A percentile compares a stretch with the other conserved stretches of the same genome.
phyloP scores from a whole-genome alignment of 495 filamentous ascomycete genomes.

The Hypoxylon cercidicola region DNA sequence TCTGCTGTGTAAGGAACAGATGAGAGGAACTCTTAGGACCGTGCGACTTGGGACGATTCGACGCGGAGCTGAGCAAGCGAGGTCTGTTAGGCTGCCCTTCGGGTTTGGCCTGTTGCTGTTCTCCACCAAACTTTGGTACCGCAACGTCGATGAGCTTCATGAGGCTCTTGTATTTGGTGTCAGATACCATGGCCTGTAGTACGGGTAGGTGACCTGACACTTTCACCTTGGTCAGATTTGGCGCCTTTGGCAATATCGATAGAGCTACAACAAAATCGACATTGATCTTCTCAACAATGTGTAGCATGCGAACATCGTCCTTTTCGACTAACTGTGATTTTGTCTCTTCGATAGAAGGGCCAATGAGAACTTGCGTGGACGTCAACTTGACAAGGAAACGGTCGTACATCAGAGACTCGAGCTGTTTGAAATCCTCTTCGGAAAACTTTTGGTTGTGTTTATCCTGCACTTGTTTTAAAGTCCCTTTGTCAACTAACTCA shows the following conservation, averaged over 20 bases:
- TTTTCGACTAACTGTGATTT: constrained; percentile 80
- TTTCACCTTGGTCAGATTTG: constrained; percentile 90
- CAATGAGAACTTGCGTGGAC: constrained; percentile 93
- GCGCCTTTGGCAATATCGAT: constrained; percentile 92
- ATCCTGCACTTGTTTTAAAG: constrained; percentile 85
- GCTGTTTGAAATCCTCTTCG: constrained; percentile 84
- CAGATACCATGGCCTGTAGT: constrained; percentile 88
- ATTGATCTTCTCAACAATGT: constrained; percentile 96
- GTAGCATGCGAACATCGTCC: constrained; percentile 76
- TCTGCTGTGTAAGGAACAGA: constrained; percentile 66
- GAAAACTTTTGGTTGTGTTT: constrained; percentile 91
- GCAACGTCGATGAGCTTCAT: constrained; percentile 98
- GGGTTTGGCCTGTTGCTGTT: constrained; percentile 46
- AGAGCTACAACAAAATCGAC: constrained; percentile 92
- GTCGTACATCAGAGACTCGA: constrained; percentile 95
- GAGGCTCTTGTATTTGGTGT: constrained; percentile 93
- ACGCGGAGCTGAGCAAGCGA: constrained; percentile 54
- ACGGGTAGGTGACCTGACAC: constrained; percentile 93
- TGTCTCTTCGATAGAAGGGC: constrained; percentile 90
- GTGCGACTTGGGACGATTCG: constrained; percentile 44
- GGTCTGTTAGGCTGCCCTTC: constrained; percentile 68
- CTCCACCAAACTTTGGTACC: constrained; percentile 81
- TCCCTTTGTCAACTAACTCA: constrained; percentile 89
- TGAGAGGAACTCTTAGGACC: constrained; percentile 49
- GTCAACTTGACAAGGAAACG: constrained; percentile 91